Conservation (phyloP, 2,329 filamentous ascomycete species). For the Orbilia ellipsospora region DNA sequence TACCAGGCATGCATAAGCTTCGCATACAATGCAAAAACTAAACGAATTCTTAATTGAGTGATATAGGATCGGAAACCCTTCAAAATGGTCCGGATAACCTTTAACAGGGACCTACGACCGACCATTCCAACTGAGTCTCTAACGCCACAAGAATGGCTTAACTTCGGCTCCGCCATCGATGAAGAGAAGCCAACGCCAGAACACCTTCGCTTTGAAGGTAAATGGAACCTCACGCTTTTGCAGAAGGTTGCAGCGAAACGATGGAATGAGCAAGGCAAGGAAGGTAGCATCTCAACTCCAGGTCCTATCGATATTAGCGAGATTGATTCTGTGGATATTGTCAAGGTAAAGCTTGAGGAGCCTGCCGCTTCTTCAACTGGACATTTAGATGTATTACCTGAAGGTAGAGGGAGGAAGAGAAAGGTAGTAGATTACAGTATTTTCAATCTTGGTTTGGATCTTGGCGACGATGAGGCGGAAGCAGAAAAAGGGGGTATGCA, state of each 20-base stretch:
- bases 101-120: neutral
- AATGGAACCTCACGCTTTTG: slow-evolving; percentile 45
- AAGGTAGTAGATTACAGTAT: slow-evolving; percentile 26
- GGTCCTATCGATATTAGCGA: slow-evolving; percentile 11
- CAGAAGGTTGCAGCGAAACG: slow-evolving; percentile 9
- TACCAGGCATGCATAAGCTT: too few relatives aligned
- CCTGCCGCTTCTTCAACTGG: neutral
- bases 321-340: neutral
- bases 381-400: neutral
- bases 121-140: slow-evolving; percentile 30
- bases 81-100: neutral
- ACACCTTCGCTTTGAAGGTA: slow-evolving; percentile 35
- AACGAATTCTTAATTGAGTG: too few relatives aligned
- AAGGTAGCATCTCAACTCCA: slow-evolving; percentile 15
- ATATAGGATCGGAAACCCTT: too few relatives aligned
- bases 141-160: slow-evolving; percentile 38
- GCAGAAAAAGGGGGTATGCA: neutral
- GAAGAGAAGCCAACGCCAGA: slow-evolving; percentile 18
- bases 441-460: slow-evolving; percentile 2
- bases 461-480: slow-evolving; percentile 15
- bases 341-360: slow-evolving; percentile 12
- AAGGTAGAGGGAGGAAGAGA: slow-evolving; percentile 35
- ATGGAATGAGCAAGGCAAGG: slow-evolving; percentile 23
- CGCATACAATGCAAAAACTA: too few relatives aligned
- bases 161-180: slow-evolving; percentile 19